phyloP scores from a whole-genome alignment of 306 rosid species.

The Vigna radiata region DNA sequence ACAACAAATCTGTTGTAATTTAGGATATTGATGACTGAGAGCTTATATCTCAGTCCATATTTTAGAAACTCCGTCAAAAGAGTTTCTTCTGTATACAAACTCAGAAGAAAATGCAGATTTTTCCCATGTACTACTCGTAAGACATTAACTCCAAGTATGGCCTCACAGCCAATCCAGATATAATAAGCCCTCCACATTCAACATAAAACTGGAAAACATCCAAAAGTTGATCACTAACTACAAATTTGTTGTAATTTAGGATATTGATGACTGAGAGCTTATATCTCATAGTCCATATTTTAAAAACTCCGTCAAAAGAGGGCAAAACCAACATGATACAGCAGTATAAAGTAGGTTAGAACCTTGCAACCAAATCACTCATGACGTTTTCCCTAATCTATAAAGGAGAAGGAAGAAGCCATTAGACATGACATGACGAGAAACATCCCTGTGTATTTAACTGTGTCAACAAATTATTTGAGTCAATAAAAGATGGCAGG shows the following conservation, averaged over 20 bases:
- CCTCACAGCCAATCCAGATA: background rate
- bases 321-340: background rate
- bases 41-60: background rate
- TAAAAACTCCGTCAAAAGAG: background rate
- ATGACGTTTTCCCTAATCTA: background rate
- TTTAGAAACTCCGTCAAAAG: background rate
- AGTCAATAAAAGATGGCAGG: background rate
- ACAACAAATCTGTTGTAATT: background rate
- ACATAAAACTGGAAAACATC: background rate
- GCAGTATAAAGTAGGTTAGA: constrained; percentile 6
- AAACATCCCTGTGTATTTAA: background rate
- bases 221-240: background rate
- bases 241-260: background rate
- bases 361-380: background rate
- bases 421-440: background rate
- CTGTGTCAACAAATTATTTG: constrained; percentile 3
- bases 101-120: too few species aligned
- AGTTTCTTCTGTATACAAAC: background rate
- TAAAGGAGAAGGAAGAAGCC: background rate
- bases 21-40: background rate
- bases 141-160: background rate
- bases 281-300: background rate
- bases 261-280: background rate
- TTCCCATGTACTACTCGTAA: background rate
- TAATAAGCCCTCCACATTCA: too few species aligned